Base-by-base conservation (phyloP, 2,329 filamentous ascomycete genomes). In the Sporothrix schenckii region DNA sequence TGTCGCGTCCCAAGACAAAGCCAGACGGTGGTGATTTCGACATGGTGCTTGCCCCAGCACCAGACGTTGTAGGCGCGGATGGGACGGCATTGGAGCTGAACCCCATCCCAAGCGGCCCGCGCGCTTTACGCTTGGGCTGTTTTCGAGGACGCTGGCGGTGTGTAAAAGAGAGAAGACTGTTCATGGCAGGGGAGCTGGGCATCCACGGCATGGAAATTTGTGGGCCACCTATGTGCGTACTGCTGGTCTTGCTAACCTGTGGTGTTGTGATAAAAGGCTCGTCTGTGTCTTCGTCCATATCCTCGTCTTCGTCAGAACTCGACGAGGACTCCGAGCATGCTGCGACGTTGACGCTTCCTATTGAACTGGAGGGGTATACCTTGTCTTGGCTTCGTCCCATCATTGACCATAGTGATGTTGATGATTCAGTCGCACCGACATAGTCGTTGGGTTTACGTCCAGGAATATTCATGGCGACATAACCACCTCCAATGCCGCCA, bases 231-330 rank as follows among this genome's bases (percentile, higher is more conserved):
- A 83, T 80, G 77, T 86, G 81, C 63, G 81, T 63, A 50, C 82
- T 81, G 66, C 80, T 60, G 3, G 82, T 83, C 79, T 89, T 92
- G 71, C 85, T 85, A 19, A 90, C 87, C 77, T 96, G 92, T 0
- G 94, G 94, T 3, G 94, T 97, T 56, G 87, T 92, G 73, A 94
- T 84, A 77, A 95, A 93, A 13, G 90, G 85, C 75, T 97, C 93
- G 69, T 93, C 91, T 79, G 88, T 92, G 68, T 91, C 88, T 70
- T 91, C 89, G 77, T 92, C 91, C 87, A 90, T 89, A 24, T 85
- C 77, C 72, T 89, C 87, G 74, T 92, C 90, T 61, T 91, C 89
- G 68, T 89, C 90, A 4, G 89, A 92, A 72, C 85, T 89, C 68
- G 88, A 92, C 4, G 92, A 94, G 44, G 90, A 91, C 74, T 96